Base-by-base conservation (phyloP, 495 filamentous ascomycete genomes). In the Monascus purpureus region DNA sequence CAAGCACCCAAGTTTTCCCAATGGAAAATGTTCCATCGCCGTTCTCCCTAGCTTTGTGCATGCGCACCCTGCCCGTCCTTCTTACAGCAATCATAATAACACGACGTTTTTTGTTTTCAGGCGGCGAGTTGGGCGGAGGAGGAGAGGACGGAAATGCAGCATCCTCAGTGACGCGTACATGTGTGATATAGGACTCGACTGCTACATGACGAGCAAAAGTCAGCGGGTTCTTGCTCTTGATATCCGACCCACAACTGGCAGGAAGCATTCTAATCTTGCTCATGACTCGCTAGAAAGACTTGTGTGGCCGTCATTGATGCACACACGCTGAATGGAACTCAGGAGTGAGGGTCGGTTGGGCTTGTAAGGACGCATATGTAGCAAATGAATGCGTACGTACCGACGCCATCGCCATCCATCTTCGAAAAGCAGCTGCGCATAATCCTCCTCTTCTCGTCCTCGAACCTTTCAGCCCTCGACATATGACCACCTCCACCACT, bases 1-100 rank as follows among this genome's bases (percentile, higher is more conserved):
- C 86, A 32, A 97, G 64, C 49, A 80, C 77, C 90, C 90, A 97
- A 2, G 87, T 95, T 57, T 97, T 97, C 25, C 90, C 90, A 44
- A 97, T 95, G 5, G 90, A 95, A 55, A 93, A 97, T 3, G 82
- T 71, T 17, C 84, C 82, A 57, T 95, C 93, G 26, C 68, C 66
- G 51, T 97, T 97, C 52, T 97, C 92, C 39, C 92, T 75, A 30
- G 83, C 86, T 54, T 97, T 97, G 63, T 96, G 90, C 65, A 97
- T 73, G 33, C 86, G 81, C 39, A 97, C 86, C 36, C 85, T 72
- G 29, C 88, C 88, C 0, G 88, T 93, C 40, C 82, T 88, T 28
- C 82, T 73, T 35, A 97, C 88, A 7, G 90, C 77, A 38, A 96
- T 74, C 38, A 97, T 80, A 38, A 97, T 92, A 30, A 93, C 64